Evolutionary conservation across 192 early-diverging fungal genomes (phyloP), one percentile per base, ranked within the genome.

Genomic region (Nowakowskiella sp.): DNA sequence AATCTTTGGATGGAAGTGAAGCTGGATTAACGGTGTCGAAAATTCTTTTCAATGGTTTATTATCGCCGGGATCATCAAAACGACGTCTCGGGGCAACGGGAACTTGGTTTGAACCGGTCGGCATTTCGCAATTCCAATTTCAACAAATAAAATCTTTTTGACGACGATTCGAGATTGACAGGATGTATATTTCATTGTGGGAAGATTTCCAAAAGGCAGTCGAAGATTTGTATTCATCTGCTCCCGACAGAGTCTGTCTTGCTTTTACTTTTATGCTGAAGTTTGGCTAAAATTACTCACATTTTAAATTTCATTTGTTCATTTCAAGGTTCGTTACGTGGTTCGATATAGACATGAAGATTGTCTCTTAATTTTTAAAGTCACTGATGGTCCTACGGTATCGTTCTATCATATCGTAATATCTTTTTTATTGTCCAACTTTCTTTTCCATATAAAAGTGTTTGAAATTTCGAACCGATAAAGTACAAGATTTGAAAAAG

Each of bases 131-230:
- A n/a, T n/a, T n/a, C n/a, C n/a, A n/a, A n/a, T n/a, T n/a, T n/a
- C n/a, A n/a, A n/a, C n/a, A n/a, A n/a, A n/a, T n/a, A n/a, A n/a
- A n/a, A n/a, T n/a, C n/a, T n/a, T n/a, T n/a, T n/a, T n/a, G n/a
- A n/a, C n/a, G n/a, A n/a, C n/a, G n/a, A n/a, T n/a, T 25, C 27
- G 31, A 5, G 26, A 6, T 10, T 8, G 55, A 34, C 26, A 84
- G 83, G 83, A 77, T 80, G 34, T 87, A 87, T 66, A 77, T 88
- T 43, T 73, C 72, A 8, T 60, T 58, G 21, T 88, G 85, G 85
- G 84, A 87, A 51, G 77, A 86, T 29, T 88, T 82, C 55, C 80
- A 88, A 65, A 74, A 77, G 47, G 83, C 82, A 10, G 80, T 75
- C 26, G 86, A 87, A 49, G 78, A 85, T 19, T 67, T 88, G 29